Evolutionary conservation across 169 alveolate genomes (phyloP).

Genomic region (Perkinsus chesapeaki): DNA sequence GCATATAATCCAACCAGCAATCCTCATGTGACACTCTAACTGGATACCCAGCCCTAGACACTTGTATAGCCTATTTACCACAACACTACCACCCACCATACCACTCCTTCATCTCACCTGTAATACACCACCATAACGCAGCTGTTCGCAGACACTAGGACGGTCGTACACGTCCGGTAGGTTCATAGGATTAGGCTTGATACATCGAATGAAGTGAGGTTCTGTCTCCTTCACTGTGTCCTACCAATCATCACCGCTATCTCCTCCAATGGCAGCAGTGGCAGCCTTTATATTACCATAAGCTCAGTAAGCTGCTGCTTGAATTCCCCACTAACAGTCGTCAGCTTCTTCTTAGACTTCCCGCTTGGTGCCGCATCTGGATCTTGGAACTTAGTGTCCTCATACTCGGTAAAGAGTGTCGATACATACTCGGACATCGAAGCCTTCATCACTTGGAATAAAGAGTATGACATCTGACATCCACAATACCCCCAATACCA

Average conservation of each 20-base stretch:
- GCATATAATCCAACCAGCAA: constrained; percentile 62
- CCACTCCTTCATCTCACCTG: constrained; percentile 31
- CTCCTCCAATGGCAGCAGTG: background rate
- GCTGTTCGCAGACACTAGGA: constrained; percentile 60
- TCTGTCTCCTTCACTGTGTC: constrained; percentile 59
- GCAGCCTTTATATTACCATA: constrained; percentile 36
- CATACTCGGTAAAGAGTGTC: constrained; percentile 14
- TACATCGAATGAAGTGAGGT: constrained; percentile 85
- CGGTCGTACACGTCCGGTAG: constrained; percentile 64
- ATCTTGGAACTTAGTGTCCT: constrained; percentile 22
- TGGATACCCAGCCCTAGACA: constrained; percentile 89
- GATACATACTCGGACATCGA: constrained; percentile 26
- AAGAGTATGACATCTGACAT: constrained; percentile 6
- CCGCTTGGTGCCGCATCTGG: background rate
- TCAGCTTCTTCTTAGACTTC: constrained; percentile 5
- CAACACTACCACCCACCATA: background rate
- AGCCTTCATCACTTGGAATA: constrained; percentile 13
- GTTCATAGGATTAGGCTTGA: constrained; percentile 79
- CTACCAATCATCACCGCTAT: background rate
- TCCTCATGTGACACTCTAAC: constrained; percentile 78
- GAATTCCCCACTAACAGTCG: constrained; percentile 79
- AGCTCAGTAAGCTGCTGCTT: constrained; percentile 76
- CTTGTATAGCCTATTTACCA: constrained; percentile 72
- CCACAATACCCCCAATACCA: background rate
- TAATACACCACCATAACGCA: constrained; percentile 62